These are phyloP conservation scores for Raphanus raphanistrum DNA, from an alignment of 345 rosid genomes.

Conservation along the genomic window DNA sequence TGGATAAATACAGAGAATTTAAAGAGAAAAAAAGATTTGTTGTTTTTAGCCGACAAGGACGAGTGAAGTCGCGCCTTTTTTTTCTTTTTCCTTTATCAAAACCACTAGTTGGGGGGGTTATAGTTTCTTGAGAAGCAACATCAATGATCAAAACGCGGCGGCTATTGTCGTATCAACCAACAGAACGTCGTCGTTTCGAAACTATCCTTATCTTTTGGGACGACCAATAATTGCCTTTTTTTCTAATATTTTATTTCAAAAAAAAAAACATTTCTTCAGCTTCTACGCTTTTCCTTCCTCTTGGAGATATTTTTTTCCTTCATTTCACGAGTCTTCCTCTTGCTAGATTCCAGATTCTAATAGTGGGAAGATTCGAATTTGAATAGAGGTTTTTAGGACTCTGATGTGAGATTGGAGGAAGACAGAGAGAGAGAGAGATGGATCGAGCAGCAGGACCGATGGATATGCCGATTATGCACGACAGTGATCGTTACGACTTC, in stretches of 20 bases:
- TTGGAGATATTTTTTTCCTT: slow-evolving; percentile 1
- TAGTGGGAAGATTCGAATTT: slow-evolving; percentile 2
- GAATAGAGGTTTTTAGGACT: neutral
- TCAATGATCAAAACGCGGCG: slow-evolving; percentile 40
- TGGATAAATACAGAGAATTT: neutral
- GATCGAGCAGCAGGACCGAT: slow-evolving; percentile 64
- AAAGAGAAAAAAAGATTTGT: neutral
- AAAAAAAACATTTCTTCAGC: no score
- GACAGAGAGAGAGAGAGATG: slow-evolving; percentile 27
- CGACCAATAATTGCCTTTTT: slow-evolving; percentile 31
- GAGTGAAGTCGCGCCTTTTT: slow-evolving; percentile 12
- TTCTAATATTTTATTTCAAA: neutral
- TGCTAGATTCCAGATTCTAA: slow-evolving; percentile 23
- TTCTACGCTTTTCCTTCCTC: neutral
- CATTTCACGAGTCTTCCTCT: slow-evolving; percentile 23
- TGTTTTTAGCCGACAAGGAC: slow-evolving; percentile 32
- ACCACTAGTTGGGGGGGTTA: neutral
- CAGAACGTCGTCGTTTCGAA: slow-evolving; percentile 34
- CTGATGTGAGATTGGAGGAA: slow-evolving; percentile 14
- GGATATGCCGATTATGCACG: slow-evolving; percentile 97
- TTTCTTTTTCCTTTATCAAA: neutral
- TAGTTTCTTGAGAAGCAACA: slow-evolving; percentile 34
- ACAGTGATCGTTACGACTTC: slow-evolving; percentile 86
- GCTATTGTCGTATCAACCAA: slow-evolving; percentile 32
- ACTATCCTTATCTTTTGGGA: slow-evolving; percentile 33